A percentile compares a stretch with the other conserved stretches of the same genome.
Conservation (phyloP, 2,329 filamentous ascomycete species). For the Aspergillus pseudotamarii region DNA sequence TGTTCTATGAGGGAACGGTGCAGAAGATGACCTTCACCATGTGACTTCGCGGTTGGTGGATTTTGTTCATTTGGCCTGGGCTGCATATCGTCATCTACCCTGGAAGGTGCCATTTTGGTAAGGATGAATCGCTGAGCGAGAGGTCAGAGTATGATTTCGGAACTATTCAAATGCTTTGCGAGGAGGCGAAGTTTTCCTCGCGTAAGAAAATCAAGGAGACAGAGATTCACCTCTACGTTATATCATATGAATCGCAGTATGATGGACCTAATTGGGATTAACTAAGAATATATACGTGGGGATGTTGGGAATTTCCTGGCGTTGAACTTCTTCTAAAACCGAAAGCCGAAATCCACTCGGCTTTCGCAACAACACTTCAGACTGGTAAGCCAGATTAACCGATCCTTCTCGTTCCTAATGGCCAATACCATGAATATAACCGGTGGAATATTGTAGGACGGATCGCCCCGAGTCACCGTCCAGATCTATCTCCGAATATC, state of each 20-base stretch:
- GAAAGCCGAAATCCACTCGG: neutral
- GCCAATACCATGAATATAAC: neutral
- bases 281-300: neutral
- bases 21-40: neutral
- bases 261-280: too few relatives aligned
- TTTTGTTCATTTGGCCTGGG: neutral
- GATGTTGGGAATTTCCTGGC: too few relatives aligned
- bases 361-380: neutral
- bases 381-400: neutral
- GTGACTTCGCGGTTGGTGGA: neutral
- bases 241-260: too few relatives aligned
- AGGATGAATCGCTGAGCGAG: neutral
- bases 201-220: neutral
- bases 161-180: neutral
- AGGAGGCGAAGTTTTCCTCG: neutral
- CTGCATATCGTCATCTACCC: neutral
- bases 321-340: neutral
- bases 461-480: neutral
- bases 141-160: neutral
- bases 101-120: neutral
- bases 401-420: neutral
- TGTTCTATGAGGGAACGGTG: constrained; percentile 6
- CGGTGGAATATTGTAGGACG: neutral
- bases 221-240: neutral
- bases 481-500: neutral